Percentiles rank a stretch among this genome's conserved stretches.
phyloP scores from a whole-genome alignment of 805 yeast genomes.

The Barnettozyma salicaria region DNA sequence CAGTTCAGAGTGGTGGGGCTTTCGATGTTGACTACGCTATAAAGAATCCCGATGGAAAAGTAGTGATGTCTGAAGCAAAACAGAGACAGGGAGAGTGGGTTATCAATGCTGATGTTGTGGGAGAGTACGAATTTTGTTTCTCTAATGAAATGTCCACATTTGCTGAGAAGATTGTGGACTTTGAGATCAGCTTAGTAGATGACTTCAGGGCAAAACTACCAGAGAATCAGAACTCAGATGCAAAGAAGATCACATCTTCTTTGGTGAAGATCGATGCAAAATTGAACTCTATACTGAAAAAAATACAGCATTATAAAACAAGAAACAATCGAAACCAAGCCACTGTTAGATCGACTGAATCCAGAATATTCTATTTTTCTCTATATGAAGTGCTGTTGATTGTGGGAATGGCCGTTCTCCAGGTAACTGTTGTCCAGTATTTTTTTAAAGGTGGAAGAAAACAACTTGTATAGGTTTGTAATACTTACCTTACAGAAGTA shows the following conservation, averaged over 20 bases:
- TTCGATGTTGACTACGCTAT: conserved; percentile 62
- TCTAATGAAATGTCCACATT: conserved; percentile 56
- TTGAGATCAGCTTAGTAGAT: conserved; percentile 52
- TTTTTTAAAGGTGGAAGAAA: conserved; percentile 68
- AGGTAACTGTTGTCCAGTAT: conserved; percentile 60
- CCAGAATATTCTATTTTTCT: conserved; percentile 74
- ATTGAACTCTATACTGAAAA: conserved; percentile 47
- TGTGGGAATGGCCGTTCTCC: conserved; percentile 69
- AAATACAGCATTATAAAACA: conserved; percentile 77
- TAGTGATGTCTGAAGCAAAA: conserved; percentile 43
- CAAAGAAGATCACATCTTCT: conserved; percentile 47
- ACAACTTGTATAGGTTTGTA: conserved; percentile 33
- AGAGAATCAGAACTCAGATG: conserved; percentile 15
- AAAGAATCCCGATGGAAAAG: conserved; percentile 47
- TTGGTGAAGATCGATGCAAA: conserved; percentile 55
- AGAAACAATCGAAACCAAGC: conserved; percentile 88
- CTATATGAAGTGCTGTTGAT: conserved; percentile 64
- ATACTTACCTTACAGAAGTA: no score
- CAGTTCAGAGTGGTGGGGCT: conserved; percentile 60
- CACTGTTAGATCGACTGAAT: conserved; percentile 77
- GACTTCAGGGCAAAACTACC: conserved; percentile 30
- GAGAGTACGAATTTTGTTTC: conserved; percentile 65
- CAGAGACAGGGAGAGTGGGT: conserved; percentile 60
- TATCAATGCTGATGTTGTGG: conserved; percentile 47
- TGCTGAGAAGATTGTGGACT: conserved; percentile 69